These are phyloP conservation scores for Dillenia turbinata DNA, from an alignment of 164 flowering plant genomes.

Conservation along the genomic window DNA sequence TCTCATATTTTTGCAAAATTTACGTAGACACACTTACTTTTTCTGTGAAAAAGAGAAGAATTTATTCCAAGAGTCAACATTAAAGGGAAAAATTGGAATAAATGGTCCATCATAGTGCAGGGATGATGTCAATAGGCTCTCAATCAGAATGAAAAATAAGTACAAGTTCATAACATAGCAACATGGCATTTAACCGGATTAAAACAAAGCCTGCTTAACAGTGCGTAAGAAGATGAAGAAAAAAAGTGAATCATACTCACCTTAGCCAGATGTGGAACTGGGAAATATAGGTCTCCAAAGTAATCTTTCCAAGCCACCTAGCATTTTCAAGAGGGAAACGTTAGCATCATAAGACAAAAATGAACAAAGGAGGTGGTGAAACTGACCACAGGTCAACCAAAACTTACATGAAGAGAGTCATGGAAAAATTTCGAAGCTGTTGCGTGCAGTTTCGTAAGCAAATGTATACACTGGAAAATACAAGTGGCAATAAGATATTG, in stretches of 20 bases:
- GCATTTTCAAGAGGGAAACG: conserved; percentile 8
- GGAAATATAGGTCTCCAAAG: conserved; percentile 96
- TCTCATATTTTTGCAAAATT: too few relatives aligned
- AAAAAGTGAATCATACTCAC: conserved; percentile 31
- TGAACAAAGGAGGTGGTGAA: background rate
- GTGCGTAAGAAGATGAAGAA: too few relatives aligned
- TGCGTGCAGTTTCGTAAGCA: conserved; percentile 91
- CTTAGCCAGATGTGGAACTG: conserved; percentile 99
- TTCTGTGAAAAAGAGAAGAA: too few relatives aligned
- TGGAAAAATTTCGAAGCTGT: conserved; percentile 72
- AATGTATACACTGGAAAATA: conserved; percentile 75
- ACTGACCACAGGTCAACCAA: background rate
- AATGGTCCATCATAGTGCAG: too few relatives aligned
- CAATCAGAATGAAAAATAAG: too few relatives aligned
- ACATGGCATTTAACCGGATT: too few relatives aligned
- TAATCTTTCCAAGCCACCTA: conserved; percentile 99
- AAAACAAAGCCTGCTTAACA: too few relatives aligned
- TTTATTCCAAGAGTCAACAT: too few relatives aligned
- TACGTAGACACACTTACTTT: too few relatives aligned
- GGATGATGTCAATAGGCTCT: too few relatives aligned
- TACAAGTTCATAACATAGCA: too few relatives aligned
- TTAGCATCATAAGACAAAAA: background rate
- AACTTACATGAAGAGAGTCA: conserved; percentile 94
- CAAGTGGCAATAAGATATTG: conserved; percentile 9
- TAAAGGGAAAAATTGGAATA: too few relatives aligned